Percentiles rank a stretch among this genome's conserved stretches.
These are phyloP conservation scores for Salvia sclarea DNA, from an alignment of 305 asterid species.

Conservation along the genomic window DNA sequence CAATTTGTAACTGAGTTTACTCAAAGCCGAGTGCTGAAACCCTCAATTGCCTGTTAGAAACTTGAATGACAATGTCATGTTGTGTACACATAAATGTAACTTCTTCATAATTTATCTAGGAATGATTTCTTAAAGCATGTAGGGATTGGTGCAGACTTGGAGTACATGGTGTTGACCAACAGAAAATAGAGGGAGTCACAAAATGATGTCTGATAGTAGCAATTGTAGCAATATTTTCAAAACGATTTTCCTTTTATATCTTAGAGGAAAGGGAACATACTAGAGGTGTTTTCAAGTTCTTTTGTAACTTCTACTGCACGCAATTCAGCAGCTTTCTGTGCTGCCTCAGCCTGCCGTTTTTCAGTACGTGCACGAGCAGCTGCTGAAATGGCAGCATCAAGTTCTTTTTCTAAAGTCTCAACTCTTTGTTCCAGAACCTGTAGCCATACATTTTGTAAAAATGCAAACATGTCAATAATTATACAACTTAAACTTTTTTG, in stretches of 20 bases:
- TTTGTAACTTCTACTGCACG: conserved; percentile 70
- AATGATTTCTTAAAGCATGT: not conserved
- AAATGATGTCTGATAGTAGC: conserved; percentile 7
- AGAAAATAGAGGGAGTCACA: not conserved
- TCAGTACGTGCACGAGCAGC: conserved; percentile 94
- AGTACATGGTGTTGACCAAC: not conserved
- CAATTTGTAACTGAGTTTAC: not conserved
- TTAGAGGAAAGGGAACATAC: conserved; percentile 46
- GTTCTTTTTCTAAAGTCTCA: conserved; percentile 80
- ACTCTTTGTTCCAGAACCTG: conserved; percentile 98
- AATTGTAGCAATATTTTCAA: not conserved
- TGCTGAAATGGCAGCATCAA: conserved; percentile 89
- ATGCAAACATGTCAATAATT: conserved; percentile 19
- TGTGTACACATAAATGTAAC: no score
- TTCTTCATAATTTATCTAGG: not conserved
- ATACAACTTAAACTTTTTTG: not conserved
- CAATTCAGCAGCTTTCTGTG: conserved; percentile 85
- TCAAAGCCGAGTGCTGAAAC: not conserved
- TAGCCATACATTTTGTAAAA: conserved; percentile 26
- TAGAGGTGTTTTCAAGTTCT: conserved; percentile 90
- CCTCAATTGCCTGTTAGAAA: not conserved
- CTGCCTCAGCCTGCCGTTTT: conserved; percentile 91
- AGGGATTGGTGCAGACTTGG: not conserved
- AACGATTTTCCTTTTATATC: not conserved
- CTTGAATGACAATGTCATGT: not conserved